Evolutionary conservation across 805 yeast species (phyloP).

Genomic region (Candida ortonii): DNA sequence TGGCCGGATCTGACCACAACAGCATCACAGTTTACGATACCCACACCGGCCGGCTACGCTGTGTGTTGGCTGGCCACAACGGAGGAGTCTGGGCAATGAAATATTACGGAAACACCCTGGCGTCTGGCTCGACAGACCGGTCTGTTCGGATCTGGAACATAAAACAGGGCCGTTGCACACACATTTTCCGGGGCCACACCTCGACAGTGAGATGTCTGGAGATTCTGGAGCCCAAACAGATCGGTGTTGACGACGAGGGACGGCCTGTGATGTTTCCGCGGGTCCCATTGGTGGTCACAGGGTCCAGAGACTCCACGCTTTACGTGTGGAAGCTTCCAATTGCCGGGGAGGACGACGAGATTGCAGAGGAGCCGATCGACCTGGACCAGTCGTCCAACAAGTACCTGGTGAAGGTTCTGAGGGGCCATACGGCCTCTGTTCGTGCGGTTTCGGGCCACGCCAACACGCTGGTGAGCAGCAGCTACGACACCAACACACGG

Average conservation of each 20-base stretch:
- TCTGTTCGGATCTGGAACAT: slow-evolving; percentile 94
- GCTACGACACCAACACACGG: slow-evolving; percentile 85
- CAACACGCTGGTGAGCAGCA: slow-evolving; percentile 79
- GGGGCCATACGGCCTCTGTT: slow-evolving; percentile 79
- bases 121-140: slow-evolving; percentile 93
- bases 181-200: slow-evolving; percentile 85
- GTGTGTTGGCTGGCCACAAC: slow-evolving; percentile 78
- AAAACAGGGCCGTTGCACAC: slow-evolving; percentile 80
- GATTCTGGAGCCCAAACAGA: slow-evolving; percentile 63
- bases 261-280: slow-evolving; percentile 55
- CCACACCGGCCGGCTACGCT: slow-evolving; percentile 59
- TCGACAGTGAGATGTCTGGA: slow-evolving; percentile 93
- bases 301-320: slow-evolving; percentile 78
- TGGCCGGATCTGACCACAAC: slow-evolving; percentile 89
- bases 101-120: slow-evolving; percentile 76
- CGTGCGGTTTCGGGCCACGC: slow-evolving; percentile 87
- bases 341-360: slow-evolving; percentile 32
- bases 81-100: slow-evolving; percentile 99
- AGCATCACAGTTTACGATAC: slow-evolving; percentile 80
- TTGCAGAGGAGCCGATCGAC: slow-evolving; percentile 38
- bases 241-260: slow-evolving; percentile 62
- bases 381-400: slow-evolving; percentile 49
- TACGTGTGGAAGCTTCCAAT: slow-evolving; percentile 78
- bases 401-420: slow-evolving; percentile 61
- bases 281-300: slow-evolving; percentile 73